A percentile compares a stretch with the other conserved stretches of the same genome.
These are phyloP conservation scores for Ophiocordyceps camponoti-rufipedis DNA, from an alignment of 2,329 filamentous ascomycete genomes.

Conservation along the genomic window DNA sequence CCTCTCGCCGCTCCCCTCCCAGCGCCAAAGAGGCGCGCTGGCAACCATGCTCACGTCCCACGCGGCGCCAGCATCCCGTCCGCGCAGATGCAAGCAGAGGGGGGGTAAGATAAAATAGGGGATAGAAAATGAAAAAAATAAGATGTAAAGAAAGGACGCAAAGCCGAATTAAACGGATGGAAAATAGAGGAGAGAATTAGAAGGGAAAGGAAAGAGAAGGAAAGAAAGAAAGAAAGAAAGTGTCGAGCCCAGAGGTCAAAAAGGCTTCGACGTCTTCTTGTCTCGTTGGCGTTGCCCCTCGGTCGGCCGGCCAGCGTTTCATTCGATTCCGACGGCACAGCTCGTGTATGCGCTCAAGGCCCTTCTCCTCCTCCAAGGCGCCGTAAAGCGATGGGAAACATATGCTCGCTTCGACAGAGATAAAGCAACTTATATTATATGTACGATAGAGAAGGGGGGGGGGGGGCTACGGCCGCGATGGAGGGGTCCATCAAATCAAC, in stretches of 20 bases:
- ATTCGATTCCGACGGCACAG: constrained; percentile 1
- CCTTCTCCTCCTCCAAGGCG: no score
- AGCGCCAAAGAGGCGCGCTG: constrained; percentile 1
- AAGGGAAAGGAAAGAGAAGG: no score
- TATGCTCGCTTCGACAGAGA: no score
- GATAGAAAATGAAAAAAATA: neutral
- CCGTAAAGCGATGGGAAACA: no score
- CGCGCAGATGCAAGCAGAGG: neutral
- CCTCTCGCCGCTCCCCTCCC: constrained; percentile 3
- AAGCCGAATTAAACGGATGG: neutral
- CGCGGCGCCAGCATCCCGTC: neutral
- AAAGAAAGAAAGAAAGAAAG: neutral
- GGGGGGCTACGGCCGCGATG: neutral
- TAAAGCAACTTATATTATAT: no score
- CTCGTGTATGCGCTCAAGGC: neutral
- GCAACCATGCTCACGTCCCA: neutral
- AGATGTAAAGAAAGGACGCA: neutral
- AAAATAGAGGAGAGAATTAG: no score
- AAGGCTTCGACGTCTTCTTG: neutral
- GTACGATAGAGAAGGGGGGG: no score
- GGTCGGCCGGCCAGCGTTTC: neutral
- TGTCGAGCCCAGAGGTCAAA: neutral
- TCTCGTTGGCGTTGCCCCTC: neutral
- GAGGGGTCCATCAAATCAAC: no score
- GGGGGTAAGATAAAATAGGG: neutral